A percentile compares a stretch with the other conserved stretches of the same genome.
Conservation (phyloP, 805 yeast species). For the Lipomyces chichibuensis region DNA sequence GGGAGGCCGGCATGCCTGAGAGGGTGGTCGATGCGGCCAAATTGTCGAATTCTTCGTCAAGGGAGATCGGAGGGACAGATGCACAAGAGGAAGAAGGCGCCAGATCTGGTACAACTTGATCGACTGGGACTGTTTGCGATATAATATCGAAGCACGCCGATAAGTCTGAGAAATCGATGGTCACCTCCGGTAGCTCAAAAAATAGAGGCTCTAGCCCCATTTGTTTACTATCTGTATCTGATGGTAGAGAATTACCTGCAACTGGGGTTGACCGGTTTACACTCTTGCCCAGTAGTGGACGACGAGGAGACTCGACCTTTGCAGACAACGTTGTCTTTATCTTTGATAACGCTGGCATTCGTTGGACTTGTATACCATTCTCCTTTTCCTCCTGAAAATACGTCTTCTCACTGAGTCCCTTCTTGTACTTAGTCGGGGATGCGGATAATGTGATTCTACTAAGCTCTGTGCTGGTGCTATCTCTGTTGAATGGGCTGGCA, state of each 20-base stretch:
- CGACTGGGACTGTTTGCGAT: neutral
- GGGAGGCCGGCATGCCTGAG: constrained; percentile 7
- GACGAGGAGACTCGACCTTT: constrained; percentile 12
- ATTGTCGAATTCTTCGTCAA: constrained; percentile 7
- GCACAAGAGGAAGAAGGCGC: neutral
- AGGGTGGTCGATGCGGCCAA: neutral
- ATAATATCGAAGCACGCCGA: constrained; percentile 22
- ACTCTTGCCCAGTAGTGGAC: constrained; percentile 11
- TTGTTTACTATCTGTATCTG: constrained; percentile 5
- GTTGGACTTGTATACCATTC: constrained; percentile 2
- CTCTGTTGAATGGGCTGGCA: neutral
- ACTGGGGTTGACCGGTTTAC: constrained; percentile 4
- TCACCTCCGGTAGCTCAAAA: constrained; percentile 8
- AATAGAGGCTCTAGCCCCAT: neutral
- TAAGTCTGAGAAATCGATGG: constrained; percentile 27
- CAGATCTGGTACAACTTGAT: neutral
- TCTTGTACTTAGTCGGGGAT: constrained; percentile 9
- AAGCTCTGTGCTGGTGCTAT: neutral
- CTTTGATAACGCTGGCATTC: constrained; percentile 11
- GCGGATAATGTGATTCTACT: neutral
- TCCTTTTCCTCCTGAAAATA: constrained; percentile 12
- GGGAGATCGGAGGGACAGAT: neutral
- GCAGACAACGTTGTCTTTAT: constrained; percentile 14
- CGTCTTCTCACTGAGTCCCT: neutral
- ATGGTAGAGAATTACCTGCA: neutral